phyloP scores from a whole-genome alignment of 2,329 filamentous ascomycete genomes.

The Fusarium dimerum region DNA sequence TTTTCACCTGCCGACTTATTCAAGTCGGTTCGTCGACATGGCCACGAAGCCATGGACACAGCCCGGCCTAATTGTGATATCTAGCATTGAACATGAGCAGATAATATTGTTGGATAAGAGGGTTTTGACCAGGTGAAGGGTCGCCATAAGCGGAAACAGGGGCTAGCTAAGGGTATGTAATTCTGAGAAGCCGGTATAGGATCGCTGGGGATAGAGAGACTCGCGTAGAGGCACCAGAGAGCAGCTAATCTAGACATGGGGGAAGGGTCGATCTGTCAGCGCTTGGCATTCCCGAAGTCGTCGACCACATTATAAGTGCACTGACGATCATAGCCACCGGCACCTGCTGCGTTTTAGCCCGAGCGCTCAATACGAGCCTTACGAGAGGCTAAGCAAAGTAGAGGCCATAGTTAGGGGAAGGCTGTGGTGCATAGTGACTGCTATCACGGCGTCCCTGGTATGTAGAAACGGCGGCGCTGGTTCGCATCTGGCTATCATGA shows the following conservation, averaged over 20 bases:
- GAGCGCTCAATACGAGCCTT: constrained; percentile 59
- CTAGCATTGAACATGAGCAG: constrained; percentile 85
- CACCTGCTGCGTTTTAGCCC: constrained; percentile 53
- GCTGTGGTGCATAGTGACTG: constrained; percentile 60
- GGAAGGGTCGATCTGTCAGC: constrained; percentile 82
- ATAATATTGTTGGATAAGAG: constrained; percentile 73
- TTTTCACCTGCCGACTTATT: too few species aligned
- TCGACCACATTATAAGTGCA: constrained; percentile 86
- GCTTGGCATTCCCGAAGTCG: constrained; percentile 90
- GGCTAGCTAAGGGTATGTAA: constrained; percentile 52
- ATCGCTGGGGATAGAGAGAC: constrained; percentile 60
- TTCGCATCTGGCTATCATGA: constrained; percentile 64
- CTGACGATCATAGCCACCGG: constrained; percentile 70
- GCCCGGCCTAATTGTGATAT: too few species aligned
- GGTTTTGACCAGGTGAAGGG: constrained; percentile 59
- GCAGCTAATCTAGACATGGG: constrained; percentile 91
- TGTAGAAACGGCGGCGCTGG: constrained; percentile 54
- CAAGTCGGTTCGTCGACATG: too few species aligned
- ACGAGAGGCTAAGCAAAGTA: constrained; percentile 72
- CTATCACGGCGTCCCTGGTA: constrained; percentile 54
- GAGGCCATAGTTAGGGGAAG: constrained; percentile 65
- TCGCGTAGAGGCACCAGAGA: constrained; percentile 81
- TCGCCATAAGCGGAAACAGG: constrained; percentile 54
- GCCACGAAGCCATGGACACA: too few species aligned
- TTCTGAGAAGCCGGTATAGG: constrained; percentile 49